Percentiles rank a stretch among this genome's conserved stretches.
Evolutionary conservation across 2,329 filamentous ascomycete genomes (phyloP).

Genomic region (Xylariaceae sp.): DNA sequence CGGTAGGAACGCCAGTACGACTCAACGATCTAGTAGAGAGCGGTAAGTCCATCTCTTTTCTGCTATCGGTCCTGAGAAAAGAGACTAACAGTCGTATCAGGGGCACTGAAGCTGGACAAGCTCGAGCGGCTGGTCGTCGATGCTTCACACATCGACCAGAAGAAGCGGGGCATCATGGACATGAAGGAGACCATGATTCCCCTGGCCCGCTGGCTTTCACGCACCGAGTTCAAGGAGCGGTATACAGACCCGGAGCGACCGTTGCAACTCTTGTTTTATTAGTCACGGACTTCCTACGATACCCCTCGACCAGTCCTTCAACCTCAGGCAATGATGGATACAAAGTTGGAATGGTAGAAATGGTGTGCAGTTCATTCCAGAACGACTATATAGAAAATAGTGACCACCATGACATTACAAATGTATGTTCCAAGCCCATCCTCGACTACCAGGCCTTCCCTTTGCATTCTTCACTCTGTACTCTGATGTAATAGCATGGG

Average conservation of each 20-base stretch:
- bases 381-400: slow-evolving; percentile 18
- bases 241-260: slow-evolving; percentile 57
- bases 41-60: slow-evolving; percentile 47
- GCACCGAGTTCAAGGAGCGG: slow-evolving; percentile 63
- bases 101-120: slow-evolving; percentile 63
- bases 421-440: slow-evolving; percentile 19
- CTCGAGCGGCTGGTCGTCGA: slow-evolving; percentile 81
- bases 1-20: slow-evolving; percentile 81
- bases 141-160: slow-evolving; percentile 87
- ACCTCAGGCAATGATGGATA: not conserved
- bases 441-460: slow-evolving; percentile 7
- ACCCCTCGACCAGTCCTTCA: slow-evolving; percentile 16
- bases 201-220: slow-evolving; percentile 67
- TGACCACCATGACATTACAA: slow-evolving; percentile 19
- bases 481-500: slow-evolving; percentile 10
- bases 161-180: slow-evolving; percentile 88
- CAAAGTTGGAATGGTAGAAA: no score
- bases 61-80: not conserved
- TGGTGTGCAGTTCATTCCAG: slow-evolving; percentile 13
- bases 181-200: slow-evolving; percentile 91
- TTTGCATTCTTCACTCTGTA: slow-evolving; percentile 2
- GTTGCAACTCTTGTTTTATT: slow-evolving; percentile 62
- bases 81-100: slow-evolving; percentile 31
- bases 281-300: slow-evolving; percentile 19
- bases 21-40: slow-evolving; percentile 77